phyloP scores from a whole-genome alignment of 2,329 filamentous ascomycete species.

The Diaporthe citrichinensis region DNA sequence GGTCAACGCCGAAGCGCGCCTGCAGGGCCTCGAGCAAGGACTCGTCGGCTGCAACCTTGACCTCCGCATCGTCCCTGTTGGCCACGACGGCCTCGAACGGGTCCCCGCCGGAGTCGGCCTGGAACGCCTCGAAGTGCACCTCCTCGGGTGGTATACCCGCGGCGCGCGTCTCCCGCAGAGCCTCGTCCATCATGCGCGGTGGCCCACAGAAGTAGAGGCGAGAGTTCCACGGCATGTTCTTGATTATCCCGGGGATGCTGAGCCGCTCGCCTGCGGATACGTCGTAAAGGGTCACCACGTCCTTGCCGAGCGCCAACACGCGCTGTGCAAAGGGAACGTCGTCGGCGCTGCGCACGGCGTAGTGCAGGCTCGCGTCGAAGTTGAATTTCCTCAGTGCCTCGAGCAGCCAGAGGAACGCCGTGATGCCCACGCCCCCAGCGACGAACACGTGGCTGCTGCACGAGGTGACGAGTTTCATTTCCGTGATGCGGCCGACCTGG shows the following conservation, averaged over 20 bases:
- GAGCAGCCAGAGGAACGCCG: constrained; percentile 70
- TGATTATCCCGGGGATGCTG: constrained; percentile 63
- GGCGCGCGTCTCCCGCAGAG: constrained; percentile 55
- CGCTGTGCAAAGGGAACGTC: constrained; percentile 70
- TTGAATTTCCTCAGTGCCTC: constrained; percentile 59
- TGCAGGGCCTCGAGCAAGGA: constrained; percentile 64
- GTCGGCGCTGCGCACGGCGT: constrained; percentile 65
- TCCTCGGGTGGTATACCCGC: constrained; percentile 62
- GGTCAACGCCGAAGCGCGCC: constrained; percentile 55
- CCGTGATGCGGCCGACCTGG: constrained; percentile 65
- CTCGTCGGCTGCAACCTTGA: constrained; percentile 64
- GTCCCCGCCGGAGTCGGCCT: constrained; percentile 67
- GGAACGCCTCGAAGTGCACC: constrained; percentile 74
- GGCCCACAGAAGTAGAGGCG: constrained; percentile 75
- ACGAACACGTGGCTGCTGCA: constrained; percentile 74
- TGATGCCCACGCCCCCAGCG: constrained; percentile 76
- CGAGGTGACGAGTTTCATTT: constrained; percentile 59
- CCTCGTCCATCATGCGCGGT: constrained; percentile 67
- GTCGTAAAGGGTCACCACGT: constrained; percentile 66
- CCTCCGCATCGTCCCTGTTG: constrained; percentile 52
- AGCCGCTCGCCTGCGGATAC: constrained; percentile 65
- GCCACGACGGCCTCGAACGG: constrained; percentile 70
- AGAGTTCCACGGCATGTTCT: constrained; percentile 64
- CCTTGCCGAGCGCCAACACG: constrained; percentile 56
- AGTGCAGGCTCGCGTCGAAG: constrained; percentile 69